phyloP scores from a whole-genome alignment of 345 rosid genomes.

The Draba incana region DNA sequence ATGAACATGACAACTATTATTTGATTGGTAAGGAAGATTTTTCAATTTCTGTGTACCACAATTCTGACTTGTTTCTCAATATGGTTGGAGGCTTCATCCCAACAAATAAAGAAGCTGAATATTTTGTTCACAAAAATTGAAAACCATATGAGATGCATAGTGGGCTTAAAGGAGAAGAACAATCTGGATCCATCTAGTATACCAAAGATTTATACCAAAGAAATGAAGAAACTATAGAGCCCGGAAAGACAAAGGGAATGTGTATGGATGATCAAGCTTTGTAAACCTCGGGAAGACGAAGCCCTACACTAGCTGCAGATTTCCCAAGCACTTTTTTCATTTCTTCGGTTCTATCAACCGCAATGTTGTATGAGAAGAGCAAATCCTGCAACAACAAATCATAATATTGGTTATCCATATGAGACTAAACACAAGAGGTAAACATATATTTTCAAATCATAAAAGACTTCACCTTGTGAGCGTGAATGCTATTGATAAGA shows the following conservation, averaged over 20 bases:
- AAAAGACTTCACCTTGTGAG: conserved; percentile 64
- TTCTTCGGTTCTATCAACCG: conserved; percentile 82
- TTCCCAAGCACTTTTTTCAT: conserved; percentile 71
- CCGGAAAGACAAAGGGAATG: not conserved
- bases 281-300: conserved; percentile 82
- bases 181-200: conserved; percentile 2
- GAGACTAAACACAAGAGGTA: conserved; percentile 1
- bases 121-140: conserved; percentile 2
- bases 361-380: conserved; percentile 87
- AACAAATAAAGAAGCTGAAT: not conserved
- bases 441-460: not conserved
- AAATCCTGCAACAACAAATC: conserved; percentile 60
- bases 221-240: conserved; percentile 9
- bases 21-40: not conserved
- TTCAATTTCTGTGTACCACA: not conserved
- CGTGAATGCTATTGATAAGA: conserved; percentile 74
- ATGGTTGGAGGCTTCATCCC: conserved; percentile 18
- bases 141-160: not conserved
- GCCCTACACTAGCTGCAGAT: conserved; percentile 95
- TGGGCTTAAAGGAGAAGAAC: not conserved
- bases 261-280: conserved; percentile 52
- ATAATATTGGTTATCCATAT: conserved; percentile 8
- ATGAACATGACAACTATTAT: not conserved
- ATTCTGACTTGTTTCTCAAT: not conserved
- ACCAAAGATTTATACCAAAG: not conserved